Percentiles rank a stretch among this genome's conserved stretches.
Evolutionary conservation across 208 protist species (phyloP).

Genomic region (Crithidia thermophila): DNA sequence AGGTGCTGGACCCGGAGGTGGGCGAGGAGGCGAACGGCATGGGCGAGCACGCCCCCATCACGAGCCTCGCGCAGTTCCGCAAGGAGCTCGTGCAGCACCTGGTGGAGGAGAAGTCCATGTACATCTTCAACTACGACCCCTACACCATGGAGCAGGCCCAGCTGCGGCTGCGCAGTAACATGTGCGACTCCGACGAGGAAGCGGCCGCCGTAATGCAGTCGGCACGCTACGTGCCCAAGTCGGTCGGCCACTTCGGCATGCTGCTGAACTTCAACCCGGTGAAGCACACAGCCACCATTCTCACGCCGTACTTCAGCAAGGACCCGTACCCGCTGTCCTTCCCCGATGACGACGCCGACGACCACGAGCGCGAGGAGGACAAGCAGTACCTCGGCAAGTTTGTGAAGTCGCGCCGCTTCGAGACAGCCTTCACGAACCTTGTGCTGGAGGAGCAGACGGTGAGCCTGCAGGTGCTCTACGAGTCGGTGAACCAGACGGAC

Average conservation of each 20-base stretch:
- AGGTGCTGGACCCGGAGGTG: conserved; percentile 57
- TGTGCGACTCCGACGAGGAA: conserved; percentile 77
- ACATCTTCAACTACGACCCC: conserved; percentile 91
- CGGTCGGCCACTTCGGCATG: conserved; percentile 73
- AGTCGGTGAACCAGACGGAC: conserved; percentile 65
- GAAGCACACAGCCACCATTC: conserved; percentile 60
- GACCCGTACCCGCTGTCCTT: conserved; percentile 39
- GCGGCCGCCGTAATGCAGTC: conserved; percentile 37
- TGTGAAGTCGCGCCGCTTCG: conserved; percentile 29
- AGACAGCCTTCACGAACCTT: conserved; percentile 42
- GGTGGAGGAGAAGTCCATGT: conserved; percentile 56
- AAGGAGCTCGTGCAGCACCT: conserved; percentile 75
- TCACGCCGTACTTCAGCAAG: conserved; percentile 61
- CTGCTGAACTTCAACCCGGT: conserved; percentile 78
- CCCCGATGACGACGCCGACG: conserved; percentile 1
- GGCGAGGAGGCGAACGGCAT: conserved; percentile 44
- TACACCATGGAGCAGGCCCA: conserved; percentile 87
- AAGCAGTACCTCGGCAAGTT: neutral
- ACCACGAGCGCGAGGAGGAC: conserved; percentile 14
- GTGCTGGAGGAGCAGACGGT: conserved; percentile 75
- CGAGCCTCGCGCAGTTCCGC: conserved; percentile 74
- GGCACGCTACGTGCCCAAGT: conserved; percentile 47
- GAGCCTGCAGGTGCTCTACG: conserved; percentile 81
- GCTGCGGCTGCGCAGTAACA: conserved; percentile 71
- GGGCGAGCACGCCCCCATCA: conserved; percentile 81